Evolutionary conservation across 495 filamentous ascomycete species (phyloP).

Genomic region (Lepidopterella palustris): DNA sequence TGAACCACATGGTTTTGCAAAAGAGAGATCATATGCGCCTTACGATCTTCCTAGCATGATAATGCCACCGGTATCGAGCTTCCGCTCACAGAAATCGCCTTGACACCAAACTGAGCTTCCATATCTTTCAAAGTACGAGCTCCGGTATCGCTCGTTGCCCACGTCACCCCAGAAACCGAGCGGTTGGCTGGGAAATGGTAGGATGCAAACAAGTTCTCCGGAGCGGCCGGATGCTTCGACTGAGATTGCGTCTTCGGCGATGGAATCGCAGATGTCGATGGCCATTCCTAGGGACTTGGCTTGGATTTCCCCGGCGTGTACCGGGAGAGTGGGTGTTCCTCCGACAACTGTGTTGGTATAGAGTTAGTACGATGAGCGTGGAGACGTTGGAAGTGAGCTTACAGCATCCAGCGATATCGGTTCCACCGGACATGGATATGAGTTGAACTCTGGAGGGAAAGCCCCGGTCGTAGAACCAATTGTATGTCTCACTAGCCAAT

Average conservation of each 20-base stretch:
- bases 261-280: slow-evolving; percentile 63
- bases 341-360: slow-evolving; percentile 70
- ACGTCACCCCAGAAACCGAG: slow-evolving; percentile 71
- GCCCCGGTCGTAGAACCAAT: slow-evolving; percentile 43
- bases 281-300: slow-evolving; percentile 87
- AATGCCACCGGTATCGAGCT: slow-evolving; percentile 63
- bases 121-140: slow-evolving; percentile 80
- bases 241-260: slow-evolving; percentile 35
- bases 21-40: too few species aligned
- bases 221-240: slow-evolving; percentile 53
- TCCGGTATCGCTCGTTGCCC: slow-evolving; percentile 65
- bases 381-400: background rate
- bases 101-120: slow-evolving; percentile 71
- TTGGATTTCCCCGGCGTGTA: slow-evolving; percentile 80
- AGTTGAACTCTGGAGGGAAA: slow-evolving; percentile 68
- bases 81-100: slow-evolving; percentile 78
- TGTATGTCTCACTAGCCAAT: background rate
- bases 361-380: background rate
- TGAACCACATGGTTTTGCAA: too few species aligned
- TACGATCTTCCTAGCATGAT: slow-evolving; percentile 62
- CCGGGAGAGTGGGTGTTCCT: slow-evolving; percentile 70
- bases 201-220: slow-evolving; percentile 79
- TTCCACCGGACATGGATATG: slow-evolving; percentile 76
- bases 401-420: slow-evolving; percentile 54
- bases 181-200: slow-evolving; percentile 81